Conservation (phyloP, 2,329 filamentous ascomycete genomes). For the Xylariaceae sp. region DNA sequence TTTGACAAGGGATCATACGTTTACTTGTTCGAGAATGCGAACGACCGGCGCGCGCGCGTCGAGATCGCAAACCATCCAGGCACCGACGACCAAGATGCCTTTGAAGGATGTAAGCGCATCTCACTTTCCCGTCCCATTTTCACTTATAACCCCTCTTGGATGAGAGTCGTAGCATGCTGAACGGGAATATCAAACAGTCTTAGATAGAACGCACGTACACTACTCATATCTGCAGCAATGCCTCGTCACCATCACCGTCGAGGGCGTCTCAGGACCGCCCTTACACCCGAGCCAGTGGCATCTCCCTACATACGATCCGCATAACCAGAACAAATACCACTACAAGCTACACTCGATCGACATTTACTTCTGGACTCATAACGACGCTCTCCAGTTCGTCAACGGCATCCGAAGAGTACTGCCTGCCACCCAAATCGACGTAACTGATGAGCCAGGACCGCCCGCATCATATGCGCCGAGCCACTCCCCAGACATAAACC, state of each 20-base stretch:
- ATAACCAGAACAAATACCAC: constrained; percentile 72
- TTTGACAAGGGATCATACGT: constrained; percentile 78
- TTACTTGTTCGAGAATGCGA: constrained; percentile 71
- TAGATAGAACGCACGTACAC: constrained; percentile 59
- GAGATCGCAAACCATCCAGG: constrained; percentile 73
- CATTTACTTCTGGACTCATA: constrained; percentile 73
- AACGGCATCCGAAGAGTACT: constrained; percentile 62
- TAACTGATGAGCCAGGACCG: constrained; percentile 58
- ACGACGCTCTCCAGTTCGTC: constrained; percentile 66
- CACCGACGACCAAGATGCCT: constrained; percentile 71
- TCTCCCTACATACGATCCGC: constrained; percentile 65
- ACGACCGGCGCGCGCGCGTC: constrained; percentile 61
- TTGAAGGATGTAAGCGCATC: constrained; percentile 61
- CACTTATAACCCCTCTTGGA: neutral
- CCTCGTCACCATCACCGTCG: constrained; percentile 62
- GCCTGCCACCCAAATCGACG: constrained; percentile 54
- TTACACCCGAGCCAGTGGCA: constrained; percentile 61
- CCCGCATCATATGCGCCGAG: constrained; percentile 36
- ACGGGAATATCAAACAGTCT: constrained; percentile 41
- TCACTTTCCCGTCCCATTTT: neutral
- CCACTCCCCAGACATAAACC: constrained; percentile 48
- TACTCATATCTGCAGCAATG: constrained; percentile 73
- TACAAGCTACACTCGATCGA: constrained; percentile 72
- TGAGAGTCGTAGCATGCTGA: neutral
- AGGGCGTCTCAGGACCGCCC: constrained; percentile 39